Evolutionary conservation across 768 basidiomycete genomes (phyloP).

Genomic region (Crucibulum laeve): DNA sequence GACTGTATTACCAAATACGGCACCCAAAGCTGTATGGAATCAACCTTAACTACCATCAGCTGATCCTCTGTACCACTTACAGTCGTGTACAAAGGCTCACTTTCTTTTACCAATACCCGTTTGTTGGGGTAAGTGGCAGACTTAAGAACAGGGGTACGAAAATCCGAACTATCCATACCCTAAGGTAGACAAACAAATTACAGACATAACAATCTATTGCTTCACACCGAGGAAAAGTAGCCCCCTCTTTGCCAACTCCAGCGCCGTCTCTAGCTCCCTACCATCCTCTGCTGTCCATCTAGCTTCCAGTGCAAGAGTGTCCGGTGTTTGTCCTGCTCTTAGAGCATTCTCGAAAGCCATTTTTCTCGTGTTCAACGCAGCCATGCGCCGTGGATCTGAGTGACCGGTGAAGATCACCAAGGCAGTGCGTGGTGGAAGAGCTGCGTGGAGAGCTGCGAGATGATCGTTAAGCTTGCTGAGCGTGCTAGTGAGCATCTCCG

Average conservation of each 20-base stretch:
- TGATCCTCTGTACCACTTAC: too few relatives aligned
- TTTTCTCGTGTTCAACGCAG: conserved; percentile 66
- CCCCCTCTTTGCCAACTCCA: conserved; percentile 77
- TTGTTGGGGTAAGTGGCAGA: too few relatives aligned
- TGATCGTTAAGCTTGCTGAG: conserved; percentile 55
- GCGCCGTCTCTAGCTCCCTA: conserved; percentile 73
- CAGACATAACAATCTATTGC: conserved; percentile 21
- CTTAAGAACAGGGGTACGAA: too few relatives aligned
- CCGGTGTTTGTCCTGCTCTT: conserved; percentile 49
- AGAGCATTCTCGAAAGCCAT: conserved; percentile 66
- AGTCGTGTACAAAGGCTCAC: too few relatives aligned
- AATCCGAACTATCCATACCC: too few relatives aligned
- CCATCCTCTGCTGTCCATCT: conserved; percentile 79
- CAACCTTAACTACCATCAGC: too few relatives aligned
- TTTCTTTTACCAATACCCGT: too few relatives aligned
- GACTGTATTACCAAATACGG: background rate
- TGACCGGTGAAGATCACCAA: conserved; percentile 87
- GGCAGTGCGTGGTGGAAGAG: conserved; percentile 77
- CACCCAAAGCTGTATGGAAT: too few relatives aligned
- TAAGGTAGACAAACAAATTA: too few relatives aligned
- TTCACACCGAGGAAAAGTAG: conserved; percentile 75
- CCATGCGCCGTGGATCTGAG: conserved; percentile 81
- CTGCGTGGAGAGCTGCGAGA: conserved; percentile 55
- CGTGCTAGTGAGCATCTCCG: conserved; percentile 27
- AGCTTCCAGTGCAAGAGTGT: conserved; percentile 43